phyloP scores from a whole-genome alignment of 2,329 filamentous ascomycete species.

The Fusarium compactum region DNA sequence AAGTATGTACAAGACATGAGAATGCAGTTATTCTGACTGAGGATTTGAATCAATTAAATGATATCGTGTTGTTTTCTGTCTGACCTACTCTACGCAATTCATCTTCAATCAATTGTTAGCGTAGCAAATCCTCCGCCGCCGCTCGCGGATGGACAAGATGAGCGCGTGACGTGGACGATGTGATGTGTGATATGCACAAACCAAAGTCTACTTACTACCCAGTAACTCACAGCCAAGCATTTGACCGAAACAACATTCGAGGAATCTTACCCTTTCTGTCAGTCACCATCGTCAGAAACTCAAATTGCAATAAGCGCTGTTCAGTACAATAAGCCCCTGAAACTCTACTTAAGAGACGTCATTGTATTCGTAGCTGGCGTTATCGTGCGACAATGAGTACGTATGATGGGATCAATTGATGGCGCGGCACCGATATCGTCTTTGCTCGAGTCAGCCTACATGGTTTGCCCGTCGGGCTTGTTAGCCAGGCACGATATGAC shows the following conservation, averaged over 20 bases:
- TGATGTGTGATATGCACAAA: slow-evolving; percentile 30
- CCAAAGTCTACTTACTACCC: not conserved
- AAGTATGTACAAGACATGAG: not conserved
- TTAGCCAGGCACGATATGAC: slow-evolving; percentile 34
- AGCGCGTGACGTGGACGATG: slow-evolving; percentile 22
- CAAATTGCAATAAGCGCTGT: slow-evolving; percentile 13
- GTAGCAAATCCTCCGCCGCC: slow-evolving; percentile 3
- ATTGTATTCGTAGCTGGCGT: slow-evolving; percentile 17
- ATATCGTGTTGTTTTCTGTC: not conserved
- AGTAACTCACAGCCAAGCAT: slow-evolving; percentile 8
- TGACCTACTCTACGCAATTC: not conserved
- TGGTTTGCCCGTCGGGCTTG: slow-evolving; percentile 1
- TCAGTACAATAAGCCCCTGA: slow-evolving; percentile 15
- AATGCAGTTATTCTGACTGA: not conserved
- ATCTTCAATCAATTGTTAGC: not conserved
- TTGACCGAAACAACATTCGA: slow-evolving; percentile 1
- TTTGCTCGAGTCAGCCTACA: slow-evolving; percentile 33
- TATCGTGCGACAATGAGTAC: slow-evolving; percentile 7
- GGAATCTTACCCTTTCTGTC: not conserved
- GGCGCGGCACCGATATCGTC: slow-evolving; percentile 20
- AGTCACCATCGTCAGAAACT: slow-evolving; percentile 1
- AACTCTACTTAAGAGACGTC: slow-evolving; percentile 28
- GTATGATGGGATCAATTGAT: slow-evolving; percentile 3
- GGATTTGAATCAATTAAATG: not conserved
- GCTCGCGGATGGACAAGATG: slow-evolving; percentile 29